Conservation (phyloP, 192 early-diverging fungal species). For the Dispira simplex region DNA sequence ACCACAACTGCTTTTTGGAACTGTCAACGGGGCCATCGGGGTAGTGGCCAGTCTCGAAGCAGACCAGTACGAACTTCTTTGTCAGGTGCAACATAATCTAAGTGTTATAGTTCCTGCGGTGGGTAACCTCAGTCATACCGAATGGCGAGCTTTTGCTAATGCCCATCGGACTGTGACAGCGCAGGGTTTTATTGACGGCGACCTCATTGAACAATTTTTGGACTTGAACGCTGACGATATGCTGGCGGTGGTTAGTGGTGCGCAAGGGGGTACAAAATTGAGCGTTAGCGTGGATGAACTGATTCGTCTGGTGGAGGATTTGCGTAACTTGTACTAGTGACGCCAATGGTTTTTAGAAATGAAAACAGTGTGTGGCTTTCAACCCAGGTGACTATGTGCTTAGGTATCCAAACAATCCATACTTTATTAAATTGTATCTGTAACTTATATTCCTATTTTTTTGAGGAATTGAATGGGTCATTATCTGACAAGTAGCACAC, state of each 20-base stretch:
- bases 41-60: constrained; percentile 49
- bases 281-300: constrained; percentile 7
- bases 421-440: too few relatives aligned
- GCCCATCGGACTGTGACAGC: constrained; percentile 26
- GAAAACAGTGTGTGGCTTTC: too few relatives aligned
- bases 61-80: constrained; percentile 35
- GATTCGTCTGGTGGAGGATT: constrained; percentile 7
- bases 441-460: too few relatives aligned
- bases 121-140: constrained; percentile 42
- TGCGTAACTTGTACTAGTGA: constrained; percentile 10
- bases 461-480: too few relatives aligned
- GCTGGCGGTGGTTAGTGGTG: constrained; percentile 17
- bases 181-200: constrained; percentile 72
- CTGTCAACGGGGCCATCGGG: constrained; percentile 68
- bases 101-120: constrained; percentile 30
- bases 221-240: constrained; percentile 36
- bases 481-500: too few relatives aligned
- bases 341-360: too few relatives aligned
- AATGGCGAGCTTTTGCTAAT: constrained; percentile 48
- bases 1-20: constrained; percentile 51
- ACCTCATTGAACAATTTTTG: constrained; percentile 74
- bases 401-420: too few relatives aligned
- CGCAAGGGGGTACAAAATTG: background rate
- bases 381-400: too few relatives aligned
- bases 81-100: constrained; percentile 49